Base-by-base conservation (phyloP, 2,329 filamentous ascomycete species). In the Arthrinium puccinioides region DNA sequence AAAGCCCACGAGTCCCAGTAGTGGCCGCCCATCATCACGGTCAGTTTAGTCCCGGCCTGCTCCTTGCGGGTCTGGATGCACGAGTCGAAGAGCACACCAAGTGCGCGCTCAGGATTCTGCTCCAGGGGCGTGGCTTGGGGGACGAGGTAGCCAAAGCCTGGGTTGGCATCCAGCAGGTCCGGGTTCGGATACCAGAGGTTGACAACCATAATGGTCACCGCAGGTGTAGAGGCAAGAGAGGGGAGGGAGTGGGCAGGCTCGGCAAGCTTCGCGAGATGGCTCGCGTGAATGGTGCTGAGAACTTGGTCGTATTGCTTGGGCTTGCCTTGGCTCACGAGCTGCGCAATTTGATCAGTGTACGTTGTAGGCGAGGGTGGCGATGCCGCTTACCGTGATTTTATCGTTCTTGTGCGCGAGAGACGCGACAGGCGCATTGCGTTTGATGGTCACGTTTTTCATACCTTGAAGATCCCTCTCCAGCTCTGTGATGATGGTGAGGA, bases 21-120 rank as follows among this genome's bases (percentile, higher is more conserved):
- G 62, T 96, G 88, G 2, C 92, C 92, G 41, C 92, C 92, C 39
- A 98, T 68, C 79, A 98, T 94, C 49, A 97, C 85, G 13, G 90
- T 95, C 37, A 97, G 62, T 59, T 94, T 95, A 11, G 87, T 94
- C 18, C 86, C 87, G 0, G 58, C 54, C 38, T 48, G 37, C 19
- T 52, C 49, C 35, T 59, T 41, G 14, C 36, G 42, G 10, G 40
- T 40, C 19, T 60, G 54, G 14, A 74, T 73, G 45, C 87, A 79
- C 3, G 81, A 86, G 60, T 95, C 88, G 60, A 97, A 97, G 42
- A 97, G 84, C 36, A 97, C 89, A 44, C 92, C 92, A 6, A 98
- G 78, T 1, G 83, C 85, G 43, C 79, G 75, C 57, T 94, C 86
- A 2, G 86, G 84, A 55, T 95, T 94, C 46, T 87, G 71, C 25